A percentile compares a stretch with the other conserved stretches of the same genome.
phyloP scores from a whole-genome alignment of 2,329 filamentous ascomycete genomes.

The Penicillium griseofulvum region DNA sequence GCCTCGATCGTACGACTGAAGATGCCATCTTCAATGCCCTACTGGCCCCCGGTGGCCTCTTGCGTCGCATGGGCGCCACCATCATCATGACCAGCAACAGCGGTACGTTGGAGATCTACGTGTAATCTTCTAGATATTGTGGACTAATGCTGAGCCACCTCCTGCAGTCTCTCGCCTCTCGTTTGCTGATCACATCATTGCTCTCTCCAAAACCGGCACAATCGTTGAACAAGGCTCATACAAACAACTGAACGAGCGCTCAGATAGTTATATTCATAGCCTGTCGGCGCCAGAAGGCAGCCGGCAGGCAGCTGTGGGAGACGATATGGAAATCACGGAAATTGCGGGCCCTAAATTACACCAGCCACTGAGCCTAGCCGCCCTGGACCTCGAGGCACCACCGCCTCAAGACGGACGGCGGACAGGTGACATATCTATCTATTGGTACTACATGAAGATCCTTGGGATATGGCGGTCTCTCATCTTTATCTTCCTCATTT shows the following conservation, averaged over 20 bases:
- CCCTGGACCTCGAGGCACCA: not conserved
- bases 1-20: not conserved
- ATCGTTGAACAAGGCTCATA: not conserved
- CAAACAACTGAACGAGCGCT: slow-evolving; percentile 1
- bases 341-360: not conserved
- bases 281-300: not conserved
- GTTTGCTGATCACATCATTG: not conserved
- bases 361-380: not conserved
- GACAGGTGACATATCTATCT: slow-evolving; percentile 4
- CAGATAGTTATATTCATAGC: slow-evolving; percentile 1
- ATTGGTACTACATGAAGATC: slow-evolving; percentile 1
- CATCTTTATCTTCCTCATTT: not conserved
- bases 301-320: not conserved
- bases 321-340: not conserved
- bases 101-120: not conserved
- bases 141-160: not conserved
- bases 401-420: not conserved
- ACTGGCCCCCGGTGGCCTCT: not conserved
- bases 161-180: not conserved
- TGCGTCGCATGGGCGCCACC: not conserved
- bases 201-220: not conserved
- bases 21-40: not conserved
- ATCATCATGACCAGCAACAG: not conserved
- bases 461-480: not conserved
- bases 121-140: not conserved